These are phyloP conservation scores for Coemansia sp. DNA, from an alignment of 192 early-diverging fungal species.

Conservation along the genomic window DNA sequence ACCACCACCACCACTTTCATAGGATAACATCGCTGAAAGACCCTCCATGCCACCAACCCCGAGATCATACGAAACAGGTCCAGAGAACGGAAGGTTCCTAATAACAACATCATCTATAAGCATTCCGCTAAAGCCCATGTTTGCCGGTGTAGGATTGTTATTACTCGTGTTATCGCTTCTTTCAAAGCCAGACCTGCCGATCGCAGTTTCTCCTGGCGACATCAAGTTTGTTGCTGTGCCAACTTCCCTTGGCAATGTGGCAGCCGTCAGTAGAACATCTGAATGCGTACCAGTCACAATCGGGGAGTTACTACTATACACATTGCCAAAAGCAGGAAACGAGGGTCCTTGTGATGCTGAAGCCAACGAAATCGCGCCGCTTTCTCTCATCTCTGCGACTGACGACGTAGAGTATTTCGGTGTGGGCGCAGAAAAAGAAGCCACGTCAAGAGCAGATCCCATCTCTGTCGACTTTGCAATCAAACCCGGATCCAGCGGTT, in stretches of 20 bases:
- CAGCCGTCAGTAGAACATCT: neutral
- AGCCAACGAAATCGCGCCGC: neutral
- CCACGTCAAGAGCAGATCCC: neutral
- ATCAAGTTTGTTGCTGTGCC: neutral
- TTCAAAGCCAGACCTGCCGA: neutral
- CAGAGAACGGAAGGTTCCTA: constrained; percentile 31
- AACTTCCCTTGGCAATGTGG: neutral
- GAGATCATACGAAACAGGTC: constrained; percentile 28
- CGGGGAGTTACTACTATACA: neutral
- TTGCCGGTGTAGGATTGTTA: constrained; percentile 8
- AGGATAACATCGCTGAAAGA: constrained; percentile 5
- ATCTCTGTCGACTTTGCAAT: neutral
- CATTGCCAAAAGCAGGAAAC: neutral
- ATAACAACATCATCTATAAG: constrained; percentile 39
- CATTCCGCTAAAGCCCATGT: constrained; percentile 27
- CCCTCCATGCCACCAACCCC: constrained; percentile 11
- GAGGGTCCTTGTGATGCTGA: neutral
- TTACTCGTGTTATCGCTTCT: neutral
- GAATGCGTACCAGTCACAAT: neutral
- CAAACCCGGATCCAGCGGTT: neutral
- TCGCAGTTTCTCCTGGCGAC: neutral
- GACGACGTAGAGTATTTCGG: neutral
- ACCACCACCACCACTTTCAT: neutral
- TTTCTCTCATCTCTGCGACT: neutral
- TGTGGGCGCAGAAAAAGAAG: neutral